These are phyloP conservation scores for Camellia sinensis DNA, from an alignment of 148 eudicot genomes.

Conservation along the genomic window DNA sequence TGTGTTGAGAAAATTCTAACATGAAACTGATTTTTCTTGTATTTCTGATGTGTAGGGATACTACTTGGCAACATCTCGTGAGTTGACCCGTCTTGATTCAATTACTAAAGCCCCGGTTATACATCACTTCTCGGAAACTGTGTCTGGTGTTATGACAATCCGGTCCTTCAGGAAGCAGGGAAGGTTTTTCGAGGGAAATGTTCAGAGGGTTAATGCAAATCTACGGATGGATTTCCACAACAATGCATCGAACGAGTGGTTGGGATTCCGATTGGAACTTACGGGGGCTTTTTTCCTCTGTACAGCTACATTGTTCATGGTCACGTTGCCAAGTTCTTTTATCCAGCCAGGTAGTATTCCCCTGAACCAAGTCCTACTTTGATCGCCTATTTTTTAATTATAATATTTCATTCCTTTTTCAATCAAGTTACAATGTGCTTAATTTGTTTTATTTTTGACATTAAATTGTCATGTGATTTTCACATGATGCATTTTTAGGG, in stretches of 20 bases:
- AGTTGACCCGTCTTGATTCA: constrained; percentile 38
- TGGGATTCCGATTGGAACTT: constrained; percentile 49
- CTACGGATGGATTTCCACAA: constrained; percentile 47
- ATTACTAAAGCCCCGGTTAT: constrained; percentile 50
- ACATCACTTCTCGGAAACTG: constrained; percentile 49
- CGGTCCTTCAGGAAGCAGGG: constrained; percentile 44
- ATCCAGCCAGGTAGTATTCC: constrained; percentile 39
- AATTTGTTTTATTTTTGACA: too few species aligned
- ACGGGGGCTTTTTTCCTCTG: constrained; percentile 41
- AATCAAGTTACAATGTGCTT: too few species aligned
- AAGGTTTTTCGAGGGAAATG: constrained; percentile 30
- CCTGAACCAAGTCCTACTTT: neutral
- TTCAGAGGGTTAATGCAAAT: constrained; percentile 36
- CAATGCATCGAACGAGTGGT: constrained; percentile 46
- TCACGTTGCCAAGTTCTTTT: constrained; percentile 36
- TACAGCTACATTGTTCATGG: constrained; percentile 34
- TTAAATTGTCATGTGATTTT: too few species aligned
- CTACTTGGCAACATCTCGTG: constrained; percentile 43
- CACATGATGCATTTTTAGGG: too few species aligned
- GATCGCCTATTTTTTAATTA: too few species aligned
- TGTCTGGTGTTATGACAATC: constrained; percentile 48
- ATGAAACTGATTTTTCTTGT: too few species aligned
- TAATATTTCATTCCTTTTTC: too few species aligned
- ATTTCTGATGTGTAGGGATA: constrained; percentile 32
- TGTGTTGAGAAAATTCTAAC: too few species aligned